Percentiles rank a stretch among this genome's conserved stretches.
Conservation (phyloP, 2,329 filamentous ascomycete species). For the Nemania diffusa region DNA sequence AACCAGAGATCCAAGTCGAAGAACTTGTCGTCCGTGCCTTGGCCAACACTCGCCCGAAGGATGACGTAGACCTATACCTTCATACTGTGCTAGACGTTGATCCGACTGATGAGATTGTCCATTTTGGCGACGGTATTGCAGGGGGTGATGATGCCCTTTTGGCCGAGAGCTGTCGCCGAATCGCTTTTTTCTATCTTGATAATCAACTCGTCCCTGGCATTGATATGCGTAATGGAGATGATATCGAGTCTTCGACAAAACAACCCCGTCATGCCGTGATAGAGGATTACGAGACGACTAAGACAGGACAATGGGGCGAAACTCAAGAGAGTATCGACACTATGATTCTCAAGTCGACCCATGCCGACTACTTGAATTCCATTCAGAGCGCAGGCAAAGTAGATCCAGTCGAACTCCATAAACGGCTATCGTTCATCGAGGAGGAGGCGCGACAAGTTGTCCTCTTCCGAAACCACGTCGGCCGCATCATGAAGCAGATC, state of each 20-base stretch:
- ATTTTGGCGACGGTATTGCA: slow-evolving; percentile 6
- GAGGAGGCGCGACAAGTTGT: slow-evolving; percentile 48
- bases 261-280: not conserved
- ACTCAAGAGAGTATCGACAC: slow-evolving; percentile 45
- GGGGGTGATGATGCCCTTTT: slow-evolving; percentile 41
- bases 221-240: not conserved
- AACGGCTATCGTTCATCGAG: slow-evolving; percentile 44
- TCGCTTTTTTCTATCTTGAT: slow-evolving; percentile 48
- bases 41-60: slow-evolving; percentile 42
- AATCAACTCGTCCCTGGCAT: not conserved
- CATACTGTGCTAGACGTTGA: slow-evolving; percentile 53
- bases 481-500: slow-evolving; percentile 52
- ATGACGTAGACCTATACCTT: slow-evolving; percentile 49
- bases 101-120: slow-evolving; percentile 53
- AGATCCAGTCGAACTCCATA: slow-evolving; percentile 37
- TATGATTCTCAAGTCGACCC: slow-evolving; percentile 50
- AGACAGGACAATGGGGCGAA: slow-evolving; percentile 38
- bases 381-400: slow-evolving; percentile 44
- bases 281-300: not conserved
- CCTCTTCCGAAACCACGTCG: slow-evolving; percentile 50
- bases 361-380: slow-evolving; percentile 46
- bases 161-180: slow-evolving; percentile 51
- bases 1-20: slow-evolving; percentile 46
- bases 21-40: slow-evolving; percentile 45
- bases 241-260: not conserved